Conservation (phyloP, 306 rosid species). For the Oxytropis ochrocephala region DNA sequence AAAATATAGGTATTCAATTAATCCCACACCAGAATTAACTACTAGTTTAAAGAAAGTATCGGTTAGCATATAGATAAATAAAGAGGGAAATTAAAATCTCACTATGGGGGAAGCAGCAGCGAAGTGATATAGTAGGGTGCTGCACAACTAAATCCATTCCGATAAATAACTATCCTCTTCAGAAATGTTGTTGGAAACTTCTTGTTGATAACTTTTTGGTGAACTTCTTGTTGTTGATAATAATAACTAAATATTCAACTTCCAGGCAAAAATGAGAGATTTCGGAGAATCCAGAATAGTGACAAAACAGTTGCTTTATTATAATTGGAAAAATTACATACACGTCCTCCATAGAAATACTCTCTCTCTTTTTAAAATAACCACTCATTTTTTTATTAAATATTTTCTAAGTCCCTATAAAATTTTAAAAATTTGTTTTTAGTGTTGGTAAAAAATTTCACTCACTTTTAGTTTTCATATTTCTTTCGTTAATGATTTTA, state of each 20-base stretch:
- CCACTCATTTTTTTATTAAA: too few species aligned
- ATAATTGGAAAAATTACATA: too few species aligned
- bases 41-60: constrained; percentile 10
- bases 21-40: constrained; percentile 12
- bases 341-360: too few species aligned
- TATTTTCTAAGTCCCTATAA: too few species aligned
- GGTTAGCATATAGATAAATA: neutral
- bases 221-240: neutral
- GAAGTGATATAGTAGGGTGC: constrained; percentile 23
- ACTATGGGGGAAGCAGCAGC: constrained; percentile 39
- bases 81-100: constrained; percentile 14
- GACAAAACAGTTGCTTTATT: neutral
- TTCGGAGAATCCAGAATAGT: too few species aligned
- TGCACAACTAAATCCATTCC: constrained; percentile 49
- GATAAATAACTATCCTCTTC: neutral
- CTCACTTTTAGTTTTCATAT: too few species aligned
- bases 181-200: neutral
- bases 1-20: neutral
- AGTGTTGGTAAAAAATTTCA: too few species aligned
- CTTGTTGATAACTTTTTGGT: neutral
- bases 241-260: neutral
- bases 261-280: neutral
- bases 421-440: too few species aligned
- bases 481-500: too few species aligned
- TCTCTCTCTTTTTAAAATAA: too few species aligned